Base-by-base conservation (phyloP, 192 early-diverging fungal species). In the Umbelopsis vinacea region DNA sequence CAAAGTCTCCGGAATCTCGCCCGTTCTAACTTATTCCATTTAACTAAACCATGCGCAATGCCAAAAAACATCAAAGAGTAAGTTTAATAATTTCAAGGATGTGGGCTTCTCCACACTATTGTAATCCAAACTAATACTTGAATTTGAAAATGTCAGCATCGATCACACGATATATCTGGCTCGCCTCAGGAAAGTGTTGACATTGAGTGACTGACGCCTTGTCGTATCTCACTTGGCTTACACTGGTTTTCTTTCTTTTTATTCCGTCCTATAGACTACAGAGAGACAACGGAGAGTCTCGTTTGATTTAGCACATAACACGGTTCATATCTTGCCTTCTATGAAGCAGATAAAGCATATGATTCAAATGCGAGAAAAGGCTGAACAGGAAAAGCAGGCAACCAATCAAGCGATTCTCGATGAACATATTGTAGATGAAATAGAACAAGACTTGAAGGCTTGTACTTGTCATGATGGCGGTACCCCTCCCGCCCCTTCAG, bases 221-320 rank as follows among this genome's bases (percentile, higher is more conserved):
- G 57, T 12, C 33, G 7, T 35, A 63, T n/a, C 33, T 5, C 26
- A 12, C 11, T 19, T 35, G 19, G 26, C 33, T 63, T 26, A 63
- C 17, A n/a, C 15, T n/a, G n/a, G n/a, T n/a, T n/a, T n/a, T n/a
- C n/a, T 0, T 63, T 37, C 4, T 29, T 63, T 63, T 63, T 17
- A 15, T 50, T 50, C 15, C 19, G 5, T 19, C 9, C 19, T 50
- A 15, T 50, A 63, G 57, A 35, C 17, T 63, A 63, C 57, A 19
- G 57, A 63, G 26, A 29, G 29, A 19, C 57, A 63, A 17, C 74
- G 79, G 23, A 52, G 75, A 63, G 79, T 81, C 46, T 74, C 72
- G 43, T 81, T 81, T 40, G 79, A 81, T 26, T 54, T 81, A 26
- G 70, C 67, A 29, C 75, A 77, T 67, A 81, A 76, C 52, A 77